These are phyloP conservation scores for Pneumocystis wakefieldiae DNA, from an alignment of 1,139 yeast species.

Conservation along the genomic window DNA sequence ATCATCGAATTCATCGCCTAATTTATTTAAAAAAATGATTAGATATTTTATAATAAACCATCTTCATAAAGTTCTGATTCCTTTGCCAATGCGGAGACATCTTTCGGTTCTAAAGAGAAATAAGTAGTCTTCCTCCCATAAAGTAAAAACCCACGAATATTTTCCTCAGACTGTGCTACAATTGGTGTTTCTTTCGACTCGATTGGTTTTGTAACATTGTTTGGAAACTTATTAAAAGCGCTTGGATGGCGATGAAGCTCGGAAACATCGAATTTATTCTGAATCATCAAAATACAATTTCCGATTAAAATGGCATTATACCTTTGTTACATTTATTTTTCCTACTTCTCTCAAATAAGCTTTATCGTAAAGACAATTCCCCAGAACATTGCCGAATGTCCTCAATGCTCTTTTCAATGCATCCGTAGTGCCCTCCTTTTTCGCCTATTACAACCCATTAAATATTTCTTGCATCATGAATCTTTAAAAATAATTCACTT, in stretches of 20 bases:
- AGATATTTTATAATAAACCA: neutral
- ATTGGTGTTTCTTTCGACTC: neutral
- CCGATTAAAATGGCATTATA: neutral
- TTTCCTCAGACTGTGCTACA: neutral
- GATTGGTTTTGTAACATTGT: neutral
- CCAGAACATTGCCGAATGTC: constrained; percentile 63
- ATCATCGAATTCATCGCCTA: constrained; percentile 1
- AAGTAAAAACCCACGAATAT: neutral
- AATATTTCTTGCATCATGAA: neutral
- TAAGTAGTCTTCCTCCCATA: neutral
- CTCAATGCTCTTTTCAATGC: constrained; percentile 61
- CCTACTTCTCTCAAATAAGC: constrained; percentile 38
- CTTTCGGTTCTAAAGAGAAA: neutral
- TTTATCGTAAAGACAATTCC: constrained; percentile 61
- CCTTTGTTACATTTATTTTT: constrained; percentile 23
- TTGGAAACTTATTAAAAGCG: neutral
- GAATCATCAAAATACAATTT: neutral
- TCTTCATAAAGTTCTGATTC: neutral
- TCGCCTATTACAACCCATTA: constrained; percentile 23
- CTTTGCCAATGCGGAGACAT: neutral
- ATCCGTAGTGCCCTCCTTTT: constrained; percentile 68
- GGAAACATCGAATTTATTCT: neutral
- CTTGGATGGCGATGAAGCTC: neutral
- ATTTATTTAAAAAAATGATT: neutral
- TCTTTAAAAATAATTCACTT: constrained; percentile 19